Percentiles rank a stretch among this genome's conserved stretches.
Conservation (phyloP, 331 rosid genomes). For the Quercus phellos region DNA sequence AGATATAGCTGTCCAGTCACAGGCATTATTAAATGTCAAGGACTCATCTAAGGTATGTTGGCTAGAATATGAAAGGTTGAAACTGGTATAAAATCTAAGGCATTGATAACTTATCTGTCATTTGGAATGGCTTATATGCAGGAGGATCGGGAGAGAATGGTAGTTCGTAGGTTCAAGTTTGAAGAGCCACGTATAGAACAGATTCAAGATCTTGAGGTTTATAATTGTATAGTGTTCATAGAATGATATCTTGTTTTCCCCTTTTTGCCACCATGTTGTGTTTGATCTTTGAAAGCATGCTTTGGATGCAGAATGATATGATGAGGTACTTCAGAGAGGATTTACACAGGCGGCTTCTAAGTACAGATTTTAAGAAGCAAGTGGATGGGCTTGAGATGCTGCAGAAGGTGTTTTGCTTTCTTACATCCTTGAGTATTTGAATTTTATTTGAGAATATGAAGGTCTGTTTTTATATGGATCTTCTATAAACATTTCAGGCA, state of each 20-base stretch:
- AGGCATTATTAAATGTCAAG: slow-evolving; percentile 73
- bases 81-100: not conserved
- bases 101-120: slow-evolving; percentile 4
- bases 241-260: not conserved
- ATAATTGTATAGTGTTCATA: not conserved
- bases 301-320: slow-evolving; percentile 77
- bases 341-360: slow-evolving; percentile 84
- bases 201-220: slow-evolving; percentile 98
- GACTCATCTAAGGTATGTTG: slow-evolving; percentile 87
- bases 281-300: slow-evolving; percentile 12
- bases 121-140: slow-evolving; percentile 33
- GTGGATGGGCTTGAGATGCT: slow-evolving; percentile 92
- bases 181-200: slow-evolving; percentile 92
- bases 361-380: slow-evolving; percentile 95
- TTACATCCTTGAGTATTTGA: not conserved
- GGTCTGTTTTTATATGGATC: not conserved
- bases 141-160: slow-evolving; percentile 91
- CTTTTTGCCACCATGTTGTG: not conserved
- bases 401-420: slow-evolving; percentile 60
- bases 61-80: slow-evolving; percentile 2
- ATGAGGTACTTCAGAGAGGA: slow-evolving; percentile 92
- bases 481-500: slow-evolving; percentile 47
- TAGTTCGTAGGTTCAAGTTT: slow-evolving; percentile 83
- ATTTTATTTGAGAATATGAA: slow-evolving; percentile 1
- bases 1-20: slow-evolving; percentile 74